Conservation (phyloP, 306 rosid species). For the Rubus idaeus region DNA sequence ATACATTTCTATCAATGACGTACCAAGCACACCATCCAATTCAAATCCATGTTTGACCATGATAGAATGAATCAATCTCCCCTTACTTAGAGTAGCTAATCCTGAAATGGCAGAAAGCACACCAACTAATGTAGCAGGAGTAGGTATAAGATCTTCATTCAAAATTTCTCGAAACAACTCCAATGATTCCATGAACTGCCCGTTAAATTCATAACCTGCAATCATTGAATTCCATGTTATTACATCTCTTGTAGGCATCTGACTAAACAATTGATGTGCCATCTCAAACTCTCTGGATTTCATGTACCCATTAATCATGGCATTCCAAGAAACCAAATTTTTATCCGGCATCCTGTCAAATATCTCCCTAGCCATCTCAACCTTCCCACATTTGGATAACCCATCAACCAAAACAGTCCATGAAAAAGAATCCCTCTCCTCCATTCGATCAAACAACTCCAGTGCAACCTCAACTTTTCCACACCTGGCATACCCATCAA, state of each 20-base stretch:
- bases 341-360: slow-evolving; percentile 50
- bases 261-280: slow-evolving; percentile 42
- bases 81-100: slow-evolving; percentile 40
- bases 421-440: slow-evolving; percentile 42
- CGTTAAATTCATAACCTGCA: slow-evolving; percentile 49
- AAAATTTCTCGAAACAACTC: slow-evolving; percentile 40
- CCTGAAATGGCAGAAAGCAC: slow-evolving; percentile 54
- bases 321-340: slow-evolving; percentile 56
- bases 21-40: slow-evolving; percentile 54
- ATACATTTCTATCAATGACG: slow-evolving; percentile 53
- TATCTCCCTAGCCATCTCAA: slow-evolving; percentile 46
- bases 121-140: slow-evolving; percentile 41
- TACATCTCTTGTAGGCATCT: slow-evolving; percentile 39
- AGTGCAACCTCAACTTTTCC: slow-evolving; percentile 43
- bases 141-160: slow-evolving; percentile 43
- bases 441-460: slow-evolving; percentile 51
- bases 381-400: slow-evolving; percentile 44
- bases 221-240: slow-evolving; percentile 61
- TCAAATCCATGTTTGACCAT: slow-evolving; percentile 47
- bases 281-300: slow-evolving; percentile 37
- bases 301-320: slow-evolving; percentile 61
- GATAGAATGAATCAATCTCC: slow-evolving; percentile 55
- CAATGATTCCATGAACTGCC: slow-evolving; percentile 40
- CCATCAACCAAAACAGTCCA: slow-evolving; percentile 59
- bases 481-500: slow-evolving; percentile 51